Evolutionary conservation across 192 early-diverging fungal genomes (phyloP).

Genomic region (Rhizoclosmatium globosum): DNA sequence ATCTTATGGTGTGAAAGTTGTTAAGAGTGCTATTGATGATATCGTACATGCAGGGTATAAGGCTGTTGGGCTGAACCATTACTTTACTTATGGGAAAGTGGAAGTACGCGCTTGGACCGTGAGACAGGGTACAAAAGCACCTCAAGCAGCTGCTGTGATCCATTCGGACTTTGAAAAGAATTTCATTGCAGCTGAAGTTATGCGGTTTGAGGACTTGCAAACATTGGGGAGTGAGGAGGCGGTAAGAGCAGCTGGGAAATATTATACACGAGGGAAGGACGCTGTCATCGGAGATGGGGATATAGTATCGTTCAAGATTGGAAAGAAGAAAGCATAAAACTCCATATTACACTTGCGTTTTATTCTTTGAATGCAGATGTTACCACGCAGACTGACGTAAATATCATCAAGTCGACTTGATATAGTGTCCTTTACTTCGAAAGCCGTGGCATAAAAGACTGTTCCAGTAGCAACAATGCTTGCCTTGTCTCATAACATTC

Average conservation of each 20-base stretch:
- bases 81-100: constrained; percentile 87
- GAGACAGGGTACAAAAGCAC: constrained; percentile 76
- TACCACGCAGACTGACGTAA: too few relatives aligned
- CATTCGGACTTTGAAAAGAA: constrained; percentile 81
- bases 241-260: constrained; percentile 93
- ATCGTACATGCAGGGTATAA: constrained; percentile 91
- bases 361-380: too few relatives aligned
- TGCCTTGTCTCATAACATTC: not conserved
- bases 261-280: constrained; percentile 89
- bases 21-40: constrained; percentile 76
- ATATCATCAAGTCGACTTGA: too few relatives aligned
- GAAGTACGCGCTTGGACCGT: constrained; percentile 95
- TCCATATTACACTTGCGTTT: not conserved
- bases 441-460: not conserved
- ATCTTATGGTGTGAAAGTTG: constrained; percentile 50
- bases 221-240: constrained; percentile 69
- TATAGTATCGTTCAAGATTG: constrained; percentile 54
- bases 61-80: constrained; percentile 89
- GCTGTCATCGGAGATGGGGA: constrained; percentile 94
- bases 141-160: constrained; percentile 92
- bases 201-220: constrained; percentile 77
- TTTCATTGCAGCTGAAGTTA: constrained; percentile 84
- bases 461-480: not conserved
- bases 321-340: constrained; percentile 2
- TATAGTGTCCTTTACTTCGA: too few relatives aligned